These are phyloP conservation scores for Pseudocercospora pini-densiflorae DNA, from an alignment of 2,329 filamentous ascomycete species.

Conservation along the genomic window DNA sequence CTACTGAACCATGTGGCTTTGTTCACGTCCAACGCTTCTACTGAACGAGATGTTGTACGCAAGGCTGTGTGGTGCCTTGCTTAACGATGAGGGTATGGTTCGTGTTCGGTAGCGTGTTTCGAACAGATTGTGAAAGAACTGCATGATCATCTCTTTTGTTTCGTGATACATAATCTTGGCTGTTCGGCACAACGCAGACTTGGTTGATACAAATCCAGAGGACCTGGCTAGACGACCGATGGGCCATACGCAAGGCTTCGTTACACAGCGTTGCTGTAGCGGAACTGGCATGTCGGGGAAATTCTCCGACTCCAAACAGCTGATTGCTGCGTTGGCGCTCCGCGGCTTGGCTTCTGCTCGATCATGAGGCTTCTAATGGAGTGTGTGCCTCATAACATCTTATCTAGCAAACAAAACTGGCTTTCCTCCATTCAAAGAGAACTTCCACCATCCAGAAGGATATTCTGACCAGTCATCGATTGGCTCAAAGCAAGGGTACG, in stretches of 20 bases:
- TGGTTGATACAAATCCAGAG: neutral
- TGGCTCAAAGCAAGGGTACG: conserved; percentile 54
- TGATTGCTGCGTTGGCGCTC: neutral
- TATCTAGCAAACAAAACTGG: neutral
- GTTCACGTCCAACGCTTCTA: conserved; percentile 4
- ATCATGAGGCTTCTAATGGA: neutral
- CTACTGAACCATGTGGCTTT: conserved; percentile 6
- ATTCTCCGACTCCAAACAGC: neutral
- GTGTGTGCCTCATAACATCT: neutral
- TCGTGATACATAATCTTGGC: neutral
- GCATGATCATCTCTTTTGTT: neutral
- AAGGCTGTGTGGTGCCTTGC: conserved; percentile 12
- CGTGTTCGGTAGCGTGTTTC: neutral
- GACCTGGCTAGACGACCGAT: neutral
- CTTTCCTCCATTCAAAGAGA: conserved; percentile 18
- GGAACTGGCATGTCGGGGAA: conserved; percentile 6
- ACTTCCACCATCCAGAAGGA: conserved; percentile 52
- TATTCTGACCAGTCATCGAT: conserved; percentile 59
- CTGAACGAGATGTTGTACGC: conserved; percentile 6
- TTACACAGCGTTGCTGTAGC: conserved; percentile 10
- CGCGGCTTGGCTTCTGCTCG: neutral
- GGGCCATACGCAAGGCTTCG: neutral
- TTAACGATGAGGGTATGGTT: neutral
- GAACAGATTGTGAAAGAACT: neutral
- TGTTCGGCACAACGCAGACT: neutral